Conservation (phyloP, 1,284 basidiomycete species). For the Serendipita sp. region DNA sequence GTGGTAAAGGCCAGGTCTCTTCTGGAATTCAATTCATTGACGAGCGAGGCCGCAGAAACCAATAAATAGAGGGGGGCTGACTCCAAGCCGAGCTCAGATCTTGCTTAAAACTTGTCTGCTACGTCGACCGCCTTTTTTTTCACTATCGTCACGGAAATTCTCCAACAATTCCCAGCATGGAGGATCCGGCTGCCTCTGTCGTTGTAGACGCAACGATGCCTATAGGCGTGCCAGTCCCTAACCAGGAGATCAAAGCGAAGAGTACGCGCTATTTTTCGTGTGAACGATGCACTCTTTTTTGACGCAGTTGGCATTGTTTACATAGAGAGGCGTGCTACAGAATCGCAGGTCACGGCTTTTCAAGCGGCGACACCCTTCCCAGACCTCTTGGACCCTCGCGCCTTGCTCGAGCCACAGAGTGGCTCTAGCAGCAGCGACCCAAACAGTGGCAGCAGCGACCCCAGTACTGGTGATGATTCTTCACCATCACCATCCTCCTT, state of each 20-base stretch:
- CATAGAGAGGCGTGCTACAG: not conserved
- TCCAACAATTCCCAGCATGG: not conserved
- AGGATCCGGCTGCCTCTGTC: not conserved
- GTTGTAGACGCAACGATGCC: not conserved
- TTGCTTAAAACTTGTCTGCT: constrained; percentile 5
- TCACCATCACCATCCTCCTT: not conserved
- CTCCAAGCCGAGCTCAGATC: constrained; percentile 1
- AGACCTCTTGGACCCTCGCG: constrained; percentile 1
- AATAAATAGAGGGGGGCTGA: not conserved
- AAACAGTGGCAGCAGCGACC: constrained; percentile 5
- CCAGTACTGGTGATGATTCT: not conserved
- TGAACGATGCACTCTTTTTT: not conserved
- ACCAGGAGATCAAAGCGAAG: not conserved
- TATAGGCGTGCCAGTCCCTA: not conserved
- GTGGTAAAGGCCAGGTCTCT: not conserved
- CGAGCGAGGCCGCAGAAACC: not conserved
- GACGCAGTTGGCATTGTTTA: not conserved
- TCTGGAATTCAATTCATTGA: not conserved
- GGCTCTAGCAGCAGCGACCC: not conserved
- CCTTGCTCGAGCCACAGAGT: not conserved
- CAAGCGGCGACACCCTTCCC: not conserved
- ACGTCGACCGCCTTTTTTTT: constrained; percentile 6
- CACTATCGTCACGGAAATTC: not conserved
- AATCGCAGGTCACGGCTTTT: constrained; percentile 5
- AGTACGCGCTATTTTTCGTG: not conserved